These are phyloP conservation scores for Daphne laureola DNA, from an alignment of 441 rosid species.

Conservation along the genomic window DNA sequence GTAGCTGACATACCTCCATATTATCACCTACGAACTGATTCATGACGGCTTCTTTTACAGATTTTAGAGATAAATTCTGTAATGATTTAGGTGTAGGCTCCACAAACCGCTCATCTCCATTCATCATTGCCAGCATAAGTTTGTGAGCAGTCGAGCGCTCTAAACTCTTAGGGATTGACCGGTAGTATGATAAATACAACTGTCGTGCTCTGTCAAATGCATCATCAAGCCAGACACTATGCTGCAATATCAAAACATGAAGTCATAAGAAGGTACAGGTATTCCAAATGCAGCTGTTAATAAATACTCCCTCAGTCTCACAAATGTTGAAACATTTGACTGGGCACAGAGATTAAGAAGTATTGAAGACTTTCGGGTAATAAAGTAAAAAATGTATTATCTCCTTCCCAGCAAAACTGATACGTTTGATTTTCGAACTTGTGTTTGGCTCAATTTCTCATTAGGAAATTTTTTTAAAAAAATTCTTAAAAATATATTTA, in stretches of 20 bases:
- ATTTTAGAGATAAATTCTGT: slow-evolving; percentile 57
- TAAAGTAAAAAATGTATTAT: no score
- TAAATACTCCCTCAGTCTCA: no score
- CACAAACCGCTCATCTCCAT: slow-evolving; percentile 94
- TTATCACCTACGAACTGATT: slow-evolving; percentile 89
- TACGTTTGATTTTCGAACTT: no score
- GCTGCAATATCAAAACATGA: slow-evolving; percentile 54
- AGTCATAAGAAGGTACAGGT: slow-evolving; percentile 8
- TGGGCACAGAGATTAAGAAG: no score
- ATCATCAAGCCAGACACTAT: slow-evolving; percentile 98
- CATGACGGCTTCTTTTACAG: slow-evolving; percentile 95
- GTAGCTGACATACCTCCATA: slow-evolving; percentile 68
- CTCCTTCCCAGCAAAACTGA: no score
- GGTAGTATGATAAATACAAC: slow-evolving; percentile 83
- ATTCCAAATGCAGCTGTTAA: no score
- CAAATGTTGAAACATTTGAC: no score
- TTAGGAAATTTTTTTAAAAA: no score
- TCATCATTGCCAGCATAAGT: slow-evolving; percentile 95
- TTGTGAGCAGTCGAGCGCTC: slow-evolving; percentile 99
- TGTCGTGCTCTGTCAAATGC: slow-evolving; percentile 99
- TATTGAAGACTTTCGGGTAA: no score
- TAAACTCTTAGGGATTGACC: slow-evolving; percentile 97
- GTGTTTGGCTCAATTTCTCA: no score
- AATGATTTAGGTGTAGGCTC: slow-evolving; percentile 92
- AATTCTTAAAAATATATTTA: no score